phyloP scores from a whole-genome alignment of 441 rosid species.

The Aquilaria agallochum region DNA sequence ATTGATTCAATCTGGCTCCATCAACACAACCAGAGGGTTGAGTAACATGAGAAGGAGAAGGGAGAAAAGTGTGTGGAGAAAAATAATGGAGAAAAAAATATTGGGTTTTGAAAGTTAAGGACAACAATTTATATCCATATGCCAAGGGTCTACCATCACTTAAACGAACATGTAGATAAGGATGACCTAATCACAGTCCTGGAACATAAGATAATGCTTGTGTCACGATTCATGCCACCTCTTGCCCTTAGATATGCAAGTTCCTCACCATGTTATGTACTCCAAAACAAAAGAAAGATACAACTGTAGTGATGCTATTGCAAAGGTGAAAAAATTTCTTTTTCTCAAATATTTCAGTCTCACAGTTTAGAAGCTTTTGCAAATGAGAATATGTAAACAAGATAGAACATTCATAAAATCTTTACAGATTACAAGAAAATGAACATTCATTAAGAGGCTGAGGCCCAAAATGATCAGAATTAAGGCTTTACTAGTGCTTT shows the following conservation, averaged over 20 bases:
- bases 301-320: too few relatives aligned
- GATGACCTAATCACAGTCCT: constrained; percentile 1
- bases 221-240: not conserved
- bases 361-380: not conserved
- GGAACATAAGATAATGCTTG: not conserved
- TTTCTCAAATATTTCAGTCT: not conserved
- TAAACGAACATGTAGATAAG: not conserved
- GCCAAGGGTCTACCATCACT: constrained; percentile 1
- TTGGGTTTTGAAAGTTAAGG: not conserved
- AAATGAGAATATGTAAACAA: not conserved
- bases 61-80: not conserved
- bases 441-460: too few relatives aligned
- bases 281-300: too few relatives aligned
- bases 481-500: too few relatives aligned
- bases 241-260: not conserved
- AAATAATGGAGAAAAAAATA: not conserved
- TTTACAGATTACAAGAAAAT: too few relatives aligned
- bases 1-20: constrained; percentile 48
- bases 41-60: not conserved
- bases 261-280: not conserved
- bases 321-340: not conserved
- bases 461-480: too few relatives aligned
- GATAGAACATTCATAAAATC: not conserved
- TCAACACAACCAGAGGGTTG: not conserved
- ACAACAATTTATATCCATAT: constrained; percentile 2